Percentiles rank a stretch among this genome's conserved stretches.
Conservation (phyloP, 176 grass and related monocot genomes). For the Phyllostachys edulis region DNA sequence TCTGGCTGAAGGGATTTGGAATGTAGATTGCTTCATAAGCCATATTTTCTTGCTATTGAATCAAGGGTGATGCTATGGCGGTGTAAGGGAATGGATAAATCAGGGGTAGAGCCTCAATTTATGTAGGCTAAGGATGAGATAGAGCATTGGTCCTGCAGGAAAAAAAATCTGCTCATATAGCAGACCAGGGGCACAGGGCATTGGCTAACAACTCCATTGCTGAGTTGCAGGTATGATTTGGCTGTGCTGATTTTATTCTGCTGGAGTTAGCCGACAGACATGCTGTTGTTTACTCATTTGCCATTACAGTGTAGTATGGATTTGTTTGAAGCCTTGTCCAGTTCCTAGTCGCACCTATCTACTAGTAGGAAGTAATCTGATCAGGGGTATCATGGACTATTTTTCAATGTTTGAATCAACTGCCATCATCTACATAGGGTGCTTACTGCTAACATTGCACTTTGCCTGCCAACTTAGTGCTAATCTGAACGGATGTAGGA, state of each 20-base stretch:
- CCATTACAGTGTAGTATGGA: background rate
- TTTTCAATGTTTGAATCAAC: constrained; percentile 9
- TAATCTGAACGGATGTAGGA: background rate
- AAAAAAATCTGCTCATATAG: background rate
- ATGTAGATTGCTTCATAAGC: background rate
- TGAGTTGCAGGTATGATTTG: background rate
- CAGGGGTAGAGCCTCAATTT: background rate
- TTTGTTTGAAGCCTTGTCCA: background rate
- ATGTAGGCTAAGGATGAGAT: background rate
- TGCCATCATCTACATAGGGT: background rate
- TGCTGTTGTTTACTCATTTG: background rate
- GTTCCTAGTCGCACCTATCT: background rate
- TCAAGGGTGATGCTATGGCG: background rate
- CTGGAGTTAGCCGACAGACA: too few species aligned
- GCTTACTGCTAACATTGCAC: background rate
- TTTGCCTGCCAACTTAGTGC: background rate
- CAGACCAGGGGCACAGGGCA: background rate
- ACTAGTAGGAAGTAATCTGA: background rate
- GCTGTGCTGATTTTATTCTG: background rate
- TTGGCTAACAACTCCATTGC: background rate
- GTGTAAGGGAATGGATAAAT: background rate
- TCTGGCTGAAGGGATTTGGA: background rate
- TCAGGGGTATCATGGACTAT: background rate
- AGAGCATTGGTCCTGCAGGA: background rate
- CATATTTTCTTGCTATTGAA: background rate